Percentiles rank a stretch among this genome's conserved stretches.
Evolutionary conservation across 2,329 filamentous ascomycete genomes (phyloP).

Genomic region (Fusarium praegraminearum): DNA sequence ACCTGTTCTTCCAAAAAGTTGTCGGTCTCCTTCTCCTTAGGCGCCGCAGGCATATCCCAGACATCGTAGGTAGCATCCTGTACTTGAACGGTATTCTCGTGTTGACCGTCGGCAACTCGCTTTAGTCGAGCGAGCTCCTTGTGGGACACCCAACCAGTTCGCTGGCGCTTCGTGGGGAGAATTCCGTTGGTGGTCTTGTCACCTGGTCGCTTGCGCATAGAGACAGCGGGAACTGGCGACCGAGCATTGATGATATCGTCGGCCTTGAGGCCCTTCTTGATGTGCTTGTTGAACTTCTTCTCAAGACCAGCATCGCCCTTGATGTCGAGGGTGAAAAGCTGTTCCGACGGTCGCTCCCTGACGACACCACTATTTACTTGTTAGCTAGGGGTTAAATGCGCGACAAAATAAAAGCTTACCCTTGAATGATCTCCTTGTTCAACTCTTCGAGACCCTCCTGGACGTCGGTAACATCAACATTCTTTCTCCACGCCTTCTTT

Average conservation of each 20-base stretch:
- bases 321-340: slow-evolving; percentile 88
- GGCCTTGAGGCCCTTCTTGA: slow-evolving; percentile 83
- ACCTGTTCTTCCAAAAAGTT: slow-evolving; percentile 74
- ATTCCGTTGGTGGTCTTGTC: slow-evolving; percentile 79
- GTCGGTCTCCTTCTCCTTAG: slow-evolving; percentile 55
- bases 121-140: slow-evolving; percentile 86
- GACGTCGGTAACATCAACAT: slow-evolving; percentile 92
- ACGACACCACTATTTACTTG: slow-evolving; percentile 76
- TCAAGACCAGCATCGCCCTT: slow-evolving; percentile 75
- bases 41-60: slow-evolving; percentile 69
- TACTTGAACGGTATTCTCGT: slow-evolving; percentile 65
- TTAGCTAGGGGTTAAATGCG: slow-evolving; percentile 29
- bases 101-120: slow-evolving; percentile 80
- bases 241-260: slow-evolving; percentile 92
- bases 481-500: slow-evolving; percentile 99
- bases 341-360: slow-evolving; percentile 81
- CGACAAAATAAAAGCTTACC: slow-evolving; percentile 64
- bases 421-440: slow-evolving; percentile 90
- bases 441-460: slow-evolving; percentile 84
- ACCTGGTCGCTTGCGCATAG: slow-evolving; percentile 79
- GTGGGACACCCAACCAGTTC: slow-evolving; percentile 82
- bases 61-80: slow-evolving; percentile 80
- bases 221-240: slow-evolving; percentile 83
- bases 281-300: slow-evolving; percentile 72
- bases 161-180: slow-evolving; percentile 78